A percentile compares a stretch with the other conserved stretches of the same genome.
Evolutionary conservation across 2,329 filamentous ascomycete genomes (phyloP).

Genomic region (Neofusicoccum parvum): DNA sequence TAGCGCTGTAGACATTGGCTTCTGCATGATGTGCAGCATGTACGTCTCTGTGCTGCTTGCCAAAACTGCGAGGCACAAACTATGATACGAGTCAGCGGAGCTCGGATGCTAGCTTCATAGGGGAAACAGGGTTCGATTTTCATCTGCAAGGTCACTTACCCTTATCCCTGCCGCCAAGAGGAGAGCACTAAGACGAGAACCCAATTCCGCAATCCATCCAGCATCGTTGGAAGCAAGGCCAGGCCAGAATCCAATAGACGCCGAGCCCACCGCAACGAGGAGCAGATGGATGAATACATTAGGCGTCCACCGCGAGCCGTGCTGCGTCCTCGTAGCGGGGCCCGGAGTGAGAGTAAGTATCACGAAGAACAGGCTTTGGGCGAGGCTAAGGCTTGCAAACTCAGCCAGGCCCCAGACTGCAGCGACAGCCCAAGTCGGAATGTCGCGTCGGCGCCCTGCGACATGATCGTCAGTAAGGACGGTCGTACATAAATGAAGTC

Average conservation of each 20-base stretch:
- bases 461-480: conserved; percentile 16
- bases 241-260: conserved; percentile 47
- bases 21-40: conserved; percentile 45
- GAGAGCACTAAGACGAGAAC: conserved; percentile 32
- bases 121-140: not conserved
- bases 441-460: conserved; percentile 55
- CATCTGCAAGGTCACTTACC: conserved; percentile 24
- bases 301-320: conserved; percentile 37
- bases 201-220: conserved; percentile 27
- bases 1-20: conserved; percentile 25
- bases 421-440: conserved; percentile 52
- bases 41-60: conserved; percentile 46
- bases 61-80: conserved; percentile 54
- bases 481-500: not conserved
- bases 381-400: conserved; percentile 61
- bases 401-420: conserved; percentile 63
- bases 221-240: conserved; percentile 27
- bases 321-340: conserved; percentile 38
- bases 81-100: conserved; percentile 22
- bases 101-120: not conserved
- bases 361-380: conserved; percentile 65
- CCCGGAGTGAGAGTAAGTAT: conserved; percentile 59
- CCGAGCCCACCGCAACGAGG: conserved; percentile 48
- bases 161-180: conserved; percentile 40
- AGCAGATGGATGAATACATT: conserved; percentile 37